Conservation (phyloP, 345 rosid species). For the Cochlearia excelsa region DNA sequence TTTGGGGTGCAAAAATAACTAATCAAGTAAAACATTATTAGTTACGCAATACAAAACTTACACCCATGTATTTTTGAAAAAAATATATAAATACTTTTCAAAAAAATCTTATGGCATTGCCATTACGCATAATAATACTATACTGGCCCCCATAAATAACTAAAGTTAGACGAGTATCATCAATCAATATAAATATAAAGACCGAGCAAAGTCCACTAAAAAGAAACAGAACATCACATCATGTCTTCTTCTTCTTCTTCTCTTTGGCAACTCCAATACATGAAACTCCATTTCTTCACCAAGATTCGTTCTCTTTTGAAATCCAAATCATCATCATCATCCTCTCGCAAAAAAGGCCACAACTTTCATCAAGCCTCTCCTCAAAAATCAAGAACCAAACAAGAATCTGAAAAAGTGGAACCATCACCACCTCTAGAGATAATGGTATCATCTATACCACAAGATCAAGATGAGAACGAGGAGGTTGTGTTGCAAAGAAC, state of each 20-base stretch:
- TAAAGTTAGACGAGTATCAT: constrained; percentile 19
- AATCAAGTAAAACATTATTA: too few species aligned
- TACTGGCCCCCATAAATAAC: constrained; percentile 25
- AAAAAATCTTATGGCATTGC: constrained; percentile 17
- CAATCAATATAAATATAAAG: constrained; percentile 3
- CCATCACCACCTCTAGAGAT: background rate
- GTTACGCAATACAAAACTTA: too few species aligned
- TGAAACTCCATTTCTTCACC: constrained; percentile 54
- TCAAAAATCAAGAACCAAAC: constrained; percentile 28
- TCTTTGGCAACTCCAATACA: constrained; percentile 42
- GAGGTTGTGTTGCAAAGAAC: constrained; percentile 59
- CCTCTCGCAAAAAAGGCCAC: constrained; percentile 31
- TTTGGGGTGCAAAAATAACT: too few species aligned
- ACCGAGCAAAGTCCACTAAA: constrained; percentile 31
- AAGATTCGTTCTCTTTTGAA: constrained; percentile 57
- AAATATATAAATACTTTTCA: background rate
- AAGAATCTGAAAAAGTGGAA: constrained; percentile 9
- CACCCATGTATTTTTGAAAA: too few species aligned
- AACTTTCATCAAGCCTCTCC: constrained; percentile 9
- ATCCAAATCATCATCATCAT: constrained; percentile 43
- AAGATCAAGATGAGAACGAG: constrained; percentile 29
- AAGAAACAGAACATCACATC: constrained; percentile 18
- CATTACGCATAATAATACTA: background rate
- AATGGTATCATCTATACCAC: constrained; percentile 4
- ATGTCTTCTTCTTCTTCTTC: constrained; percentile 40